These are phyloP conservation scores for Sporothrix phasma DNA, from an alignment of 2,329 filamentous ascomycete genomes.

Conservation along the genomic window DNA sequence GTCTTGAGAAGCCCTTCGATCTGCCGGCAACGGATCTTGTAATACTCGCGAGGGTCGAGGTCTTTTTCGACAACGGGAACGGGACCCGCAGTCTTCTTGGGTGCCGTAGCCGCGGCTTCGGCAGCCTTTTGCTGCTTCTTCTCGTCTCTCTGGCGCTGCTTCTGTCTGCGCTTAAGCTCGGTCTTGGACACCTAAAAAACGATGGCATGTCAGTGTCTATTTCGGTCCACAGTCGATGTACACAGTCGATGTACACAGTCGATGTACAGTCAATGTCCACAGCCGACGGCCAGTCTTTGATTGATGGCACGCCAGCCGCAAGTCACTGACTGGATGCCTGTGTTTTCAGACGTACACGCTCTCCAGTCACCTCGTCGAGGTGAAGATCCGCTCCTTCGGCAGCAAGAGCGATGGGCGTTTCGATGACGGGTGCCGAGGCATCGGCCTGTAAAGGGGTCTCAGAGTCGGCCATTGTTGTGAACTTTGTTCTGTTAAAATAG, in stretches of 20 bases:
- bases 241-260: too few species aligned
- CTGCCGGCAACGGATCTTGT: constrained; percentile 81
- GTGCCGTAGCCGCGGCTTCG: constrained; percentile 41
- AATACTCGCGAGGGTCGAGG: constrained; percentile 61
- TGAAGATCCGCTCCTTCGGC: constrained; percentile 46
- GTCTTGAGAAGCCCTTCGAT: constrained; percentile 61
- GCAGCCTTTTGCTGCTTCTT: constrained; percentile 84
- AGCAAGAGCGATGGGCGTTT: neutral
- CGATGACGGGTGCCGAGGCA: constrained; percentile 7
- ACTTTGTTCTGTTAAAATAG: neutral
- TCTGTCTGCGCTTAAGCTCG: constrained; percentile 90
- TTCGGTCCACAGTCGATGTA: neutral
- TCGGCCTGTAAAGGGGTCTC: constrained; percentile 9
- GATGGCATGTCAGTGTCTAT: neutral
- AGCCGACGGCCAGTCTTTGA: too few species aligned
- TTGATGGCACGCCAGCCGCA: too few species aligned
- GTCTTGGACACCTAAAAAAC: constrained; percentile 54
- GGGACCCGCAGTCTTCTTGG: constrained; percentile 46
- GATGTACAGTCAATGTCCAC: too few species aligned
- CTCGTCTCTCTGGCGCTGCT: constrained; percentile 76
- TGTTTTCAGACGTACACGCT: constrained; percentile 31
- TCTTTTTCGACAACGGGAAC: constrained; percentile 46
- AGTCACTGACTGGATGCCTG: too few species aligned
- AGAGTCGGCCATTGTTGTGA: constrained; percentile 17
- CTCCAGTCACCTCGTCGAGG: constrained; percentile 87